Percentiles rank a stretch among this genome's conserved stretches.
These are phyloP conservation scores for Acacia melanoxylon DNA, from an alignment of 306 rosid genomes.

Conservation along the genomic window DNA sequence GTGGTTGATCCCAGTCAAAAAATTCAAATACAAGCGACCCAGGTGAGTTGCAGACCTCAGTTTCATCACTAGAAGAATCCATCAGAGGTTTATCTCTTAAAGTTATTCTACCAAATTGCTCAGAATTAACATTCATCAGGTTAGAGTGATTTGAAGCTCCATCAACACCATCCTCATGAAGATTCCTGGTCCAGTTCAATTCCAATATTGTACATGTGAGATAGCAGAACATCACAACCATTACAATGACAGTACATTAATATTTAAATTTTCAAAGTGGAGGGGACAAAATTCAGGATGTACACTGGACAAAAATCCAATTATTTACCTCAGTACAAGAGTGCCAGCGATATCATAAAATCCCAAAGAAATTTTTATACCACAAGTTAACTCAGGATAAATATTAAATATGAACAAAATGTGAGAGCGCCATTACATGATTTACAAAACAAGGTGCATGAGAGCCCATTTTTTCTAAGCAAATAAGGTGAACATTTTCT, in stretches of 20 bases:
- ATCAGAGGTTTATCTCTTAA: constrained; percentile 33
- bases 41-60: constrained; percentile 38
- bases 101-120: constrained; percentile 35
- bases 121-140: constrained; percentile 26
- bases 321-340: not conserved
- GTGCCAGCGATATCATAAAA: not conserved
- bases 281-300: not conserved
- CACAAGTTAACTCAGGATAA: not conserved
- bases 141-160: constrained; percentile 25
- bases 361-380: not conserved
- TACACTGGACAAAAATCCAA: not conserved
- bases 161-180: constrained; percentile 41
- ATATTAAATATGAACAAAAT: not conserved
- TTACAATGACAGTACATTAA: not conserved
- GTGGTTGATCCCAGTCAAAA: constrained; percentile 51
- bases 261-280: not conserved
- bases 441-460: not conserved
- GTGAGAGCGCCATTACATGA: not conserved
- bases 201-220: constrained; percentile 15
- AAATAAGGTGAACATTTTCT: not conserved
- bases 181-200: constrained; percentile 38
- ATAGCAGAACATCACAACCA: not conserved
- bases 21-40: constrained; percentile 44
- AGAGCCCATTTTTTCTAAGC: constrained; percentile 5
- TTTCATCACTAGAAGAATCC: constrained; percentile 45